A percentile compares a stretch with the other conserved stretches of the same genome.
Conservation (phyloP, 2,329 filamentous ascomycete genomes). For the Rutstroemia sp. region DNA sequence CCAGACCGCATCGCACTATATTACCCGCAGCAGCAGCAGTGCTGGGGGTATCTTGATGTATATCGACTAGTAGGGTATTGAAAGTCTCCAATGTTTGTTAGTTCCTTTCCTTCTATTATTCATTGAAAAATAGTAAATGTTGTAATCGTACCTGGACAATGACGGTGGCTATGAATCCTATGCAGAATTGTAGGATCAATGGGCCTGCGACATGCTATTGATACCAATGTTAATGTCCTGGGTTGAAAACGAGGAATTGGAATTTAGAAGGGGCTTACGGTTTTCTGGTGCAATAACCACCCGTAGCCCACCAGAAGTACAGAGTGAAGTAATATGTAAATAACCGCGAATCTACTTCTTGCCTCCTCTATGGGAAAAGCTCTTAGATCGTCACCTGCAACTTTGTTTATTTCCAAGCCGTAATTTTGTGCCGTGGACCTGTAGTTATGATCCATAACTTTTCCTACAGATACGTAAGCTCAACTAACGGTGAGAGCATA, state of each 20-base stretch:
- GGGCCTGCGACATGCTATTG: background rate
- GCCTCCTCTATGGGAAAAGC: background rate
- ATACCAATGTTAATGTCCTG: background rate
- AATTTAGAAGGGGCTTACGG: background rate
- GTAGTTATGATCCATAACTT: background rate
- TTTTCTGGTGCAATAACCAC: background rate
- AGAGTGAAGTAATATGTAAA: background rate
- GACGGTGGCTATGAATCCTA: background rate
- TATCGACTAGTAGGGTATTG: conserved; percentile 7
- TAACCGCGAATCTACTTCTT: background rate
- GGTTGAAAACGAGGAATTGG: background rate
- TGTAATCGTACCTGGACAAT: background rate
- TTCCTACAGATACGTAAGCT: background rate
- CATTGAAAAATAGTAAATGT: background rate
- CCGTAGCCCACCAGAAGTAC: background rate
- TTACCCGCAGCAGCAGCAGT: conserved; percentile 11
- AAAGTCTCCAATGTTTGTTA: background rate
- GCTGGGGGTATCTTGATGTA: conserved; percentile 10
- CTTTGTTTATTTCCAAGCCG: background rate
- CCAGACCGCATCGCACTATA: conserved; percentile 11
- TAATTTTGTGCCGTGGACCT: background rate
- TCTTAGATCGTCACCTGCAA: background rate
- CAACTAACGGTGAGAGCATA: too few species aligned
- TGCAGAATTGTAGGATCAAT: background rate
- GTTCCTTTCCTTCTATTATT: background rate